Conservation (phyloP, 345 rosid genomes). For the Syzygium oleosum region DNA sequence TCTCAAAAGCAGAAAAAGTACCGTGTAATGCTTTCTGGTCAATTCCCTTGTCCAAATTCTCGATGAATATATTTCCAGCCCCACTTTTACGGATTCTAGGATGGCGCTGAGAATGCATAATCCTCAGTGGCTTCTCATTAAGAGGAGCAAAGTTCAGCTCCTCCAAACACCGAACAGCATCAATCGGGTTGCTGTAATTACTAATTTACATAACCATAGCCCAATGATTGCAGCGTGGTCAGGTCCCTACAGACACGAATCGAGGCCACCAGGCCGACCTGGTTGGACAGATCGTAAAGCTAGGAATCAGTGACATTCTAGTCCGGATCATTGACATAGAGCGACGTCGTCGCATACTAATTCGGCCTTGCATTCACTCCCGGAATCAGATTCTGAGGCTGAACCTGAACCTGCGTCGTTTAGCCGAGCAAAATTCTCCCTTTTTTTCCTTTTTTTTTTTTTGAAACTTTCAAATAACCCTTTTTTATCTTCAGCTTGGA, state of each 20-base stretch:
- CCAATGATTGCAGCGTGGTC: conserved; percentile 64
- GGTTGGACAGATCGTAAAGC: neutral
- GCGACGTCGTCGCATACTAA: conserved; percentile 63
- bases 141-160: conserved; percentile 59
- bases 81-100: conserved; percentile 88
- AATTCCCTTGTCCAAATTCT: conserved; percentile 77
- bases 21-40: conserved; percentile 86
- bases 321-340: conserved; percentile 42
- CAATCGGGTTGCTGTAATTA: conserved; percentile 45
- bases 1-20: conserved; percentile 72
- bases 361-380: conserved; percentile 13
- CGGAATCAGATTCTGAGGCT: conserved; percentile 17
- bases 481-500: neutral
- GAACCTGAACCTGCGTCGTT: conserved; percentile 56
- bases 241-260: conserved; percentile 29
- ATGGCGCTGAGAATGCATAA: conserved; percentile 85
- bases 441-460: neutral
- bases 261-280: neutral
- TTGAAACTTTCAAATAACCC: neutral
- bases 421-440: neutral
- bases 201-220: conserved; percentile 54
- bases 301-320: neutral
- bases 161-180: conserved; percentile 68
- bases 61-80: conserved; percentile 75
- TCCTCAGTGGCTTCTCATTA: conserved; percentile 52